These are phyloP conservation scores for Xylaria acuta DNA, from an alignment of 495 filamentous ascomycete genomes.

Conservation along the genomic window DNA sequence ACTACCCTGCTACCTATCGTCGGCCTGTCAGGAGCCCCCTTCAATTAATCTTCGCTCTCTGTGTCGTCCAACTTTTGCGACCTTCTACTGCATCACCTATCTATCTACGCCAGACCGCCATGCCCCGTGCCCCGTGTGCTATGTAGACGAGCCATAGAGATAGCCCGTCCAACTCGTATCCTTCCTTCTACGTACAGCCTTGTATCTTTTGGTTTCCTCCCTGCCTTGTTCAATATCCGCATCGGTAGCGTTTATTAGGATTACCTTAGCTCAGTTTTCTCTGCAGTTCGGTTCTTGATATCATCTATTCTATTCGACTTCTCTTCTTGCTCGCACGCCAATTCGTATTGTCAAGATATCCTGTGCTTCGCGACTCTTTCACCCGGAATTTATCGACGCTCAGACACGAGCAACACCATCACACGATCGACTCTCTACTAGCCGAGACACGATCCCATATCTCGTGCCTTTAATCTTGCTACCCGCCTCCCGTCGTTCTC, in stretches of 20 bases:
- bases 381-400: neutral
- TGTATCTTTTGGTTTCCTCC: neutral
- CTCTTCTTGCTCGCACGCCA: conserved; percentile 1
- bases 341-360: neutral
- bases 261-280: neutral
- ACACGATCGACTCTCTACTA: neutral
- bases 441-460: conserved; percentile 9
- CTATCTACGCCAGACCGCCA: neutral
- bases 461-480: neutral
- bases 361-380: neutral
- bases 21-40: conserved; percentile 19
- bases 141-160: neutral
- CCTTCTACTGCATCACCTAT: neutral
- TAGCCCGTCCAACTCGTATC: conserved; percentile 20
- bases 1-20: neutral
- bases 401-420: neutral
- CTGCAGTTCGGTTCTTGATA: neutral
- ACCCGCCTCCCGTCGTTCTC: neutral
- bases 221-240: neutral
- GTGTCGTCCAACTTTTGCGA: conserved; percentile 3
- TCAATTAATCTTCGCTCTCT: conserved; percentile 8
- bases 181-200: neutral
- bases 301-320: neutral
- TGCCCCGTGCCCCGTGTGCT: neutral
- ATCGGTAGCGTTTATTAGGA: neutral